These are phyloP conservation scores for Sorghum bicolor DNA, from an alignment of 176 grass and related monocot genomes.

Conservation along the genomic window Sorghum_bicolor_NCBIv3 NC_012872.2:9001501-9002000, in stretches of 20 bases:
- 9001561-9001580: slow-evolving; percentile 30
- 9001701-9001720: slow-evolving; percentile 28
- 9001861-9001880: slow-evolving; percentile 64
- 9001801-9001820: slow-evolving; percentile 27
- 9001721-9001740: slow-evolving; percentile 21
- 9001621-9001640: slow-evolving; percentile 24
- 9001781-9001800: slow-evolving; percentile 22
- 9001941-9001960: slow-evolving; percentile 50
- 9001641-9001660: slow-evolving; percentile 9
- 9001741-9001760: slow-evolving; percentile 30
- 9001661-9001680: slow-evolving; percentile 19
- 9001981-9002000: slow-evolving; percentile 43
- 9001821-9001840: slow-evolving; percentile 32
- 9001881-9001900: slow-evolving; percentile 53
- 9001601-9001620: slow-evolving; percentile 20
- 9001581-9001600: slow-evolving; percentile 1
- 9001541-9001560: slow-evolving; percentile 25
- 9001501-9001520: slow-evolving; percentile 23
- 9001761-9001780: slow-evolving; percentile 41
- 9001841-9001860: slow-evolving; percentile 64
- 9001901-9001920: slow-evolving; percentile 21
- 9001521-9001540: slow-evolving; percentile 13
- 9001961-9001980: slow-evolving; percentile 48
- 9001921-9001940: slow-evolving; percentile 24
- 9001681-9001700: slow-evolving; percentile 6